phyloP scores from a whole-genome alignment of 495 filamentous ascomycete species.

The Usnea hakonensis region DNA sequence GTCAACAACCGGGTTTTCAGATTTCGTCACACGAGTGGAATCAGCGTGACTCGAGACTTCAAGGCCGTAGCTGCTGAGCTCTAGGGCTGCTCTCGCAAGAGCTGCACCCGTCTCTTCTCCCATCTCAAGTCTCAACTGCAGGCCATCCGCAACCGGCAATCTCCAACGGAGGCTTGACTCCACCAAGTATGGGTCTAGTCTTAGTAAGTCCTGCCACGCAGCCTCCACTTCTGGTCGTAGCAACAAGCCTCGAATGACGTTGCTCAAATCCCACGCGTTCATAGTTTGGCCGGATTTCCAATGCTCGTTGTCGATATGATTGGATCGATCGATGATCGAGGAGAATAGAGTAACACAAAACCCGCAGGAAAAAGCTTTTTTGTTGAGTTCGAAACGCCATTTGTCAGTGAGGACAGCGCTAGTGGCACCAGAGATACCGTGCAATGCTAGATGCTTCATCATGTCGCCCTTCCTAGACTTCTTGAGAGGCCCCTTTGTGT shows the following conservation, averaged over 20 bases:
- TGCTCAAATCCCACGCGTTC: constrained; percentile 8
- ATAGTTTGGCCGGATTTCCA: constrained; percentile 1
- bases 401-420: not conserved
- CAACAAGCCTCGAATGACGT: constrained; percentile 1
- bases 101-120: not conserved
- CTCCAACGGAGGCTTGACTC: not conserved
- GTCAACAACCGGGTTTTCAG: not conserved
- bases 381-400: not conserved
- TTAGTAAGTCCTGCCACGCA: not conserved
- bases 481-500: not conserved
- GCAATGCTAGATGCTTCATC: not conserved
- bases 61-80: not conserved
- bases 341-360: constrained; percentile 3
- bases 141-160: not conserved
- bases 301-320: constrained; percentile 11
- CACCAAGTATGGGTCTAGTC: not conserved
- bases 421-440: not conserved
- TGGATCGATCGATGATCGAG: constrained; percentile 3
- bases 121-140: constrained; percentile 6
- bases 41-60: not conserved
- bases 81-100: not conserved
- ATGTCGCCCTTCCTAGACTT: constrained; percentile 1
- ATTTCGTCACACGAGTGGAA: not conserved
- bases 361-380: constrained; percentile 7
- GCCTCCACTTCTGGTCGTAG: not conserved